Evolutionary conservation across 441 rosid genomes (phyloP).

Genomic region (Viola pubescens): DNA sequence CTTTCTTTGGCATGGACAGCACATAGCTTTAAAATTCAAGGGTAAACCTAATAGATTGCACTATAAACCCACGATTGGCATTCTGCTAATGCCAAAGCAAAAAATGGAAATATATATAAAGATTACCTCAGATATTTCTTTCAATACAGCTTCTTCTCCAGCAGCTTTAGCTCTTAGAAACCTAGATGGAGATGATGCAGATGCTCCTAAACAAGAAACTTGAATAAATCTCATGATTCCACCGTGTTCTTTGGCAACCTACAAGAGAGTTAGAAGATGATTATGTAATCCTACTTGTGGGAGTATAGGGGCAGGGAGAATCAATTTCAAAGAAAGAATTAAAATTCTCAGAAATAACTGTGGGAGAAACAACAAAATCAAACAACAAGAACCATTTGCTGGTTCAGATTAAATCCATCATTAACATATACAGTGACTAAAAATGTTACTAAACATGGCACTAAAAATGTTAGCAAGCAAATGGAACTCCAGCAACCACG

Average conservation of each 20-base stretch:
- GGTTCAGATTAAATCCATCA: not conserved
- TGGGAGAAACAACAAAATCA: not conserved
- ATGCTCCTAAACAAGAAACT: conserved; percentile 92
- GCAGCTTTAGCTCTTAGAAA: conserved; percentile 82
- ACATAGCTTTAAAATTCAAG: too few relatives aligned
- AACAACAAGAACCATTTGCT: not conserved
- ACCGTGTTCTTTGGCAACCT: conserved; percentile 97
- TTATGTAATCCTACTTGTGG: not conserved
- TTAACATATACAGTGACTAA: too few relatives aligned
- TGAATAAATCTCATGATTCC: conserved; percentile 96
- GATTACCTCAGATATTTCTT: conserved; percentile 76
- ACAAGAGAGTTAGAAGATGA: conserved; percentile 15
- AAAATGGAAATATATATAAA: conserved; percentile 3
- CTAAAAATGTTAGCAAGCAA: too few relatives aligned
- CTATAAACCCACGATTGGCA: too few relatives aligned
- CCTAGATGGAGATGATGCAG: conserved; percentile 74
- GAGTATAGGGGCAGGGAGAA: not conserved
- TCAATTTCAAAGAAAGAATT: not conserved
- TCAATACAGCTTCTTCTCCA: conserved; percentile 81
- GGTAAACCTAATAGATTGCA: too few relatives aligned
- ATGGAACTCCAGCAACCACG: too few relatives aligned
- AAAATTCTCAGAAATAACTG: not conserved
- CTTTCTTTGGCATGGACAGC: too few relatives aligned
- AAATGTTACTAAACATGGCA: too few relatives aligned
- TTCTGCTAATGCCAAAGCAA: not conserved